Conservation (phyloP, 805 yeast species). For the Starmerella stellata region DNA sequence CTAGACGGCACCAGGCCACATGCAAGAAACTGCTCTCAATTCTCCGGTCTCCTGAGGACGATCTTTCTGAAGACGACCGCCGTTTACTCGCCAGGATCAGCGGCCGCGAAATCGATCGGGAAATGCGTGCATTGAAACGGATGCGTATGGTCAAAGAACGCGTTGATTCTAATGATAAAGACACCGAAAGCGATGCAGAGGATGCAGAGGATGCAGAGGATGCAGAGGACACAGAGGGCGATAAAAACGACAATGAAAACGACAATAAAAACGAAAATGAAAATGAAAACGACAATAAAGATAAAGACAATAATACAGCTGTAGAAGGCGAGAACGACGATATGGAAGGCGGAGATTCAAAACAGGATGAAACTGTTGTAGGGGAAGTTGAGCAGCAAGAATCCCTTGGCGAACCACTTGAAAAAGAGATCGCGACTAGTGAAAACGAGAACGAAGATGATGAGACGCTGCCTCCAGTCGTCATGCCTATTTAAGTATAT, state of each 20-base stretch:
- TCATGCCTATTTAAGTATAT: not conserved
- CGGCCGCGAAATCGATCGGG: not conserved
- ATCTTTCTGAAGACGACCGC: not conserved
- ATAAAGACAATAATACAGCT: too few relatives aligned
- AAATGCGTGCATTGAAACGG: not conserved
- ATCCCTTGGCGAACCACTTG: too few relatives aligned
- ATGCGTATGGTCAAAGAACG: not conserved
- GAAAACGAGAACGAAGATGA: not conserved
- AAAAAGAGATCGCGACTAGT: too few relatives aligned
- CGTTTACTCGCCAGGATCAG: not conserved
- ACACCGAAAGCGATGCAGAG: not conserved
- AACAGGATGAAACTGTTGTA: too few relatives aligned
- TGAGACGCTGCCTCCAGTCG: not conserved
- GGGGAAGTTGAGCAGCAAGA: too few relatives aligned
- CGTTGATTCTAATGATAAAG: not conserved
- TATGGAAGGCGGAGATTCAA: too few relatives aligned
- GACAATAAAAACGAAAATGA: not conserved
- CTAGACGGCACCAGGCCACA: constrained; percentile 6
- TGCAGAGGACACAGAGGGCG: not conserved
- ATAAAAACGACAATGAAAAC: too few relatives aligned
- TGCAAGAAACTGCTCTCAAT: constrained; percentile 1
- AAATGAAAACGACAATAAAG: not conserved
- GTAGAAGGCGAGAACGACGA: too few relatives aligned
- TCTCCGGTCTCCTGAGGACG: not conserved
- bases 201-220: not conserved